Evolutionary conservation across 192 early-diverging fungal species (phyloP).

Genomic region (Mortierella antarctica): DNA sequence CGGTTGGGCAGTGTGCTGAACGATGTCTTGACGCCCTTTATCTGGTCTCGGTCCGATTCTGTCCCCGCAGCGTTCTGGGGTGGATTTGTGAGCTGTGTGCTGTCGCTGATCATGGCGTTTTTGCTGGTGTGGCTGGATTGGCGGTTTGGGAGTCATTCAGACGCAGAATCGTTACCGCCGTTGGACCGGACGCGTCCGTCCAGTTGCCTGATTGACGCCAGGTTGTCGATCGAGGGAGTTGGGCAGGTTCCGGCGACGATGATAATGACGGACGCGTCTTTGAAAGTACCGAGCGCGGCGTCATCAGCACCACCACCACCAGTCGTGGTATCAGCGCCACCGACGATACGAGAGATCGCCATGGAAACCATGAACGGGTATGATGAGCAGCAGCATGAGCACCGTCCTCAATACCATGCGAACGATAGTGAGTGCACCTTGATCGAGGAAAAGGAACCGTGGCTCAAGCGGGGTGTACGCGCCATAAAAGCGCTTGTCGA

Average conservation of each 20-base stretch:
- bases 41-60: conserved; percentile 45
- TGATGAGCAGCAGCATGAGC: neutral
- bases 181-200: conserved; percentile 12
- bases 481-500: neutral
- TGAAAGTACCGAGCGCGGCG: neutral
- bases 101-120: conserved; percentile 45
- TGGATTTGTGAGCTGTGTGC: conserved; percentile 56
- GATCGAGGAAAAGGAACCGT: neutral
- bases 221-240: neutral
- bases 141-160: neutral
- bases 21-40: conserved; percentile 62
- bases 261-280: neutral
- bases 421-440: neutral
- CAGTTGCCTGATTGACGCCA: conserved; percentile 10
- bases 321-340: neutral
- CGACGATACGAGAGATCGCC: conserved; percentile 3
- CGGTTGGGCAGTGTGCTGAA: conserved; percentile 65
- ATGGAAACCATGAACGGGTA: neutral
- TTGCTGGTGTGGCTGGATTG: conserved; percentile 19
- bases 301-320: neutral
- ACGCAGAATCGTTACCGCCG: neutral
- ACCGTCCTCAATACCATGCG: neutral
- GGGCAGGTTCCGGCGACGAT: neutral
- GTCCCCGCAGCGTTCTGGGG: conserved; percentile 63
- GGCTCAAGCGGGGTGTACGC: neutral